Evolutionary conservation across 768 basidiomycete genomes (phyloP).

Genomic region (Pleurotus tuber-regium): DNA sequence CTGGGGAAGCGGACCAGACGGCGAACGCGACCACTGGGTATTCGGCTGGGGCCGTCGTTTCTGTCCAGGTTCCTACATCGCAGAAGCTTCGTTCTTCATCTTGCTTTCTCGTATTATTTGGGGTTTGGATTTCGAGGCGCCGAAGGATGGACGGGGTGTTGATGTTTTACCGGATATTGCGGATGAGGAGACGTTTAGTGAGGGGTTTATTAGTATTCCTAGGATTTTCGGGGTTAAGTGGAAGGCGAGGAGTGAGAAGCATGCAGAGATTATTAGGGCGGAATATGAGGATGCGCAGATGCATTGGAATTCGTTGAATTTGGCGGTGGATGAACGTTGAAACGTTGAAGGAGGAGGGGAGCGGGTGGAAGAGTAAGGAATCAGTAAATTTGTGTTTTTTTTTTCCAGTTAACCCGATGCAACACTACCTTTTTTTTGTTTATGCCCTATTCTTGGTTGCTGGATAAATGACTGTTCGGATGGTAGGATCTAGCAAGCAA

Average conservation of each 20-base stretch:
- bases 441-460: no score
- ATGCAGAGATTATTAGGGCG: neutral
- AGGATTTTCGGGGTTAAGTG: neutral
- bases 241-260: neutral
- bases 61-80: neutral
- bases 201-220: neutral
- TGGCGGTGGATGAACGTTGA: neutral
- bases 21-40: neutral
- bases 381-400: no score
- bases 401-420: no score
- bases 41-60: constrained; percentile 2
- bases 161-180: neutral
- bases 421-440: no score
- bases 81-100: neutral
- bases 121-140: constrained; percentile 1
- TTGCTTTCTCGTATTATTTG: neutral
- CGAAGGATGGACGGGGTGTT: neutral
- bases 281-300: neutral
- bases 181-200: neutral
- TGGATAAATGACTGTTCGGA: no score
- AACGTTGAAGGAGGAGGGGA: no score
- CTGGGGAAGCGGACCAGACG: neutral
- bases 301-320: neutral
- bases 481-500: no score
- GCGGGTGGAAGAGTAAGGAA: no score